Evolutionary conservation across 2,329 filamentous ascomycete genomes (phyloP).

Genomic region (Trichoderma asperellum): DNA sequence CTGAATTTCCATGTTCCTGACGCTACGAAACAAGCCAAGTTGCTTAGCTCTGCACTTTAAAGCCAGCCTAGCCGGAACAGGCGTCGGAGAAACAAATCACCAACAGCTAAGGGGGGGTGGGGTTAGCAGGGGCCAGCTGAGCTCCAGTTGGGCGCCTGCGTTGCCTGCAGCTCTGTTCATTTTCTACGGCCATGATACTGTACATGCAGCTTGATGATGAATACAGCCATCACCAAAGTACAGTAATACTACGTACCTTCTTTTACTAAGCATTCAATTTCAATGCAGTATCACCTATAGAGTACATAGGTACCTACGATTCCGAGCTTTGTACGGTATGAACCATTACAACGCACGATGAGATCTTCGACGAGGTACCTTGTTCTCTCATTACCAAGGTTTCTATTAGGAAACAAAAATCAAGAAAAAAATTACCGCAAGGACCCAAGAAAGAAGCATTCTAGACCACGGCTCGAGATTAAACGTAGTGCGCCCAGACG

Average conservation of each 20-base stretch:
- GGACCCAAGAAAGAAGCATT: neutral
- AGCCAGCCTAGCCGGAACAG: neutral
- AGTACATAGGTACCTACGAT: neutral
- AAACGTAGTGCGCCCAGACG: neutral
- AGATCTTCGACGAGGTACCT: neutral
- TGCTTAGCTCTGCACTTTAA: constrained; percentile 13
- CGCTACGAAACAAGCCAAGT: constrained; percentile 23
- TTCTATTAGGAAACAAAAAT: neutral
- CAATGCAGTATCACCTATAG: no score
- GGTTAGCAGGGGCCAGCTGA: neutral
- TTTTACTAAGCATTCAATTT: neutral
- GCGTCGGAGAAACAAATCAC: neutral
- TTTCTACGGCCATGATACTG: neutral
- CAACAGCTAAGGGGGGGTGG: neutral
- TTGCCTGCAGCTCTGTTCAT: neutral
- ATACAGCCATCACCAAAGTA: neutral
- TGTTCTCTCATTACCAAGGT: neutral
- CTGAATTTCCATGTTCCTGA: constrained; percentile 22
- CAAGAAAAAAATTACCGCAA: neutral
- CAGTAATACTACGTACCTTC: neutral
- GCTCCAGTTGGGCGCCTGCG: neutral
- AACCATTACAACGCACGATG: neutral
- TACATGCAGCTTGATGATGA: neutral
- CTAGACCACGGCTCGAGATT: constrained; percentile 15
- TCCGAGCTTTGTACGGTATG: neutral